Conservation (phyloP, 768 basidiomycete genomes). For the Glaciozyma martinii region DNA sequence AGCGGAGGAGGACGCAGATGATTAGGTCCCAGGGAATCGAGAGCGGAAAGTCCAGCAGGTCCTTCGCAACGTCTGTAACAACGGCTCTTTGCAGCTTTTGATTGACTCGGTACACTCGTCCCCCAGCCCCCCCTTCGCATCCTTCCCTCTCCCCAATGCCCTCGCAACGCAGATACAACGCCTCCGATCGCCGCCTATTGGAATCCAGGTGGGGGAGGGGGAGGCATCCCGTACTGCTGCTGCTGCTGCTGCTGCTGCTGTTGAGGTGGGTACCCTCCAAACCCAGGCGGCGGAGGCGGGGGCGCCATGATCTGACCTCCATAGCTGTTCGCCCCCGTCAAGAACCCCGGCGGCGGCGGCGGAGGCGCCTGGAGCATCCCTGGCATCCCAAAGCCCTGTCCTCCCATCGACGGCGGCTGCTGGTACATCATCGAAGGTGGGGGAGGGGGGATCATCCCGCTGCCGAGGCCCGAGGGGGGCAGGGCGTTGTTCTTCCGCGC, state of each 20-base stretch:
- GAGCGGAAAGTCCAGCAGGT: too few species aligned
- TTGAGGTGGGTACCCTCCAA: neutral
- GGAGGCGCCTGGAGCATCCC: constrained; percentile 1
- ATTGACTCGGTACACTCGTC: too few species aligned
- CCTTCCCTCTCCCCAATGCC: too few species aligned
- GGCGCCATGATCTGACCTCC: constrained; percentile 2
- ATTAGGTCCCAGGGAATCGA: too few species aligned
- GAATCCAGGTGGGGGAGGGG: constrained; percentile 2
- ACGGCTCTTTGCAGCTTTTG: too few species aligned
- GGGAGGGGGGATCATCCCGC: constrained; percentile 4
- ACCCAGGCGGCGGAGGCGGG: constrained; percentile 13
- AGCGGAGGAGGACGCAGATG: constrained; percentile 11
- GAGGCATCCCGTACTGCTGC: neutral
- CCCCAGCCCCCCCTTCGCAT: too few species aligned
- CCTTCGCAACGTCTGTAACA: too few species aligned
- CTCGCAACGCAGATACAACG: too few species aligned
- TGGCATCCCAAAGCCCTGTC: neutral
- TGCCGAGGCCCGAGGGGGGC: constrained; percentile 47
- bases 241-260: neutral
- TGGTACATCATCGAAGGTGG: neutral
- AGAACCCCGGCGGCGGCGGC: constrained; percentile 17
- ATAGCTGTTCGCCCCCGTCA: neutral
- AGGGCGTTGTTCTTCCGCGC: constrained; percentile 91
- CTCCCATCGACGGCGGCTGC: constrained; percentile 1
- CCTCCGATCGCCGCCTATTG: constrained; percentile 1